Evolutionary conservation across 2,329 filamentous ascomycete species (phyloP).

Genomic region (Arthrinium phaeospermum): DNA sequence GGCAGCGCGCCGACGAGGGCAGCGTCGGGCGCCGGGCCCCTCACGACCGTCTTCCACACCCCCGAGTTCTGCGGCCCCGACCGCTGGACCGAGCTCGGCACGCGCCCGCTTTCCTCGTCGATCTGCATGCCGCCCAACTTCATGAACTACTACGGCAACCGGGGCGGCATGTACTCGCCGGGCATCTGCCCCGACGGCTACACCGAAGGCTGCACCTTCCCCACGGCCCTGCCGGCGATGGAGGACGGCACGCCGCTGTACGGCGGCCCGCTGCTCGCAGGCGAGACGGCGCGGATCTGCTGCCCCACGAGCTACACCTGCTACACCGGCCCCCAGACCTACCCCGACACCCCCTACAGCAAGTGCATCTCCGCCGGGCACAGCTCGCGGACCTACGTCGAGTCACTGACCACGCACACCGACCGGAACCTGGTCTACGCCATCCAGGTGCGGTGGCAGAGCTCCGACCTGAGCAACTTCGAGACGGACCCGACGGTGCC

Average conservation of each 20-base stretch:
- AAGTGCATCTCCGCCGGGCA: not conserved
- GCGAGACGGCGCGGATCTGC: constrained; percentile 14
- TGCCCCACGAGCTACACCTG: constrained; percentile 10
- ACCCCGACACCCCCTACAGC: not conserved
- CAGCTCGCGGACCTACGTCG: not conserved
- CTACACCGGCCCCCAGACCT: not conserved
- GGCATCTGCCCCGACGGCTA: constrained; percentile 13
- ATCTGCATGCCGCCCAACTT: constrained; percentile 15
- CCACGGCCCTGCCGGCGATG: not conserved
- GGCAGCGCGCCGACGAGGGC: not conserved
- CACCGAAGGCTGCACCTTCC: not conserved
- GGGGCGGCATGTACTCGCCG: constrained; percentile 7
- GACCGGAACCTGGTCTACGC: constrained; percentile 20
- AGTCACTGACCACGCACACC: not conserved
- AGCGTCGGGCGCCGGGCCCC: not conserved
- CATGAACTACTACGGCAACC: not conserved
- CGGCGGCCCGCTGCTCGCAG: constrained; percentile 4
- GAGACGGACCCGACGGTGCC: constrained; percentile 19
- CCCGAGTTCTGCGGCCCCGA: constrained; percentile 1
- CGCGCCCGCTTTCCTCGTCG: not conserved
- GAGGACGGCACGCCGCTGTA: not conserved
- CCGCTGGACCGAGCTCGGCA: not conserved
- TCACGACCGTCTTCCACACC: constrained; percentile 12
- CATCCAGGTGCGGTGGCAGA: constrained; percentile 18
- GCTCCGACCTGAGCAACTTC: constrained; percentile 13